These are phyloP conservation scores for Tetrapisispora fleetii DNA, from an alignment of 805 yeast species.

Conservation along the genomic window DNA sequence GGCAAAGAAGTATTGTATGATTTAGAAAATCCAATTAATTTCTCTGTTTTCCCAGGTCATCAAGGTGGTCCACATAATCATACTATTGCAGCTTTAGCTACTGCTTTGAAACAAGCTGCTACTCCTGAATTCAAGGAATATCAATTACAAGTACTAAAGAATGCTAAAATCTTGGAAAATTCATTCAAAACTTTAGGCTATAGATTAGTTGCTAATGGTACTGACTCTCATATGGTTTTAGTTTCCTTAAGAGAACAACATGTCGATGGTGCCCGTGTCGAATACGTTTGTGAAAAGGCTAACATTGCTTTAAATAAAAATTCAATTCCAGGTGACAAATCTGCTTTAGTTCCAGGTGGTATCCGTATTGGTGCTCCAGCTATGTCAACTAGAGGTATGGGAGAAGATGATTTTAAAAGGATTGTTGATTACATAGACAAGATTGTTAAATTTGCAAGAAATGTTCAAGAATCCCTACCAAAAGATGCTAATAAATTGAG, in stretches of 20 bases:
- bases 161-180: constrained; percentile 73
- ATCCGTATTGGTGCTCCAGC: constrained; percentile 98
- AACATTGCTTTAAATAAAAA: constrained; percentile 96
- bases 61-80: constrained; percentile 99
- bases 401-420: constrained; percentile 72
- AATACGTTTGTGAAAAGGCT: constrained; percentile 85
- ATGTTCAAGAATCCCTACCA: constrained; percentile 72
- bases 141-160: constrained; percentile 78
- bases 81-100: constrained; percentile 96
- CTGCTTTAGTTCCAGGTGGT: constrained; percentile 95
- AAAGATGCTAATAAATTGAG: constrained; percentile 89
- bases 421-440: constrained; percentile 74
- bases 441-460: constrained; percentile 67
- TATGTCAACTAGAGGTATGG: constrained; percentile 94
- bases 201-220: constrained; percentile 84
- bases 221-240: constrained; percentile 94
- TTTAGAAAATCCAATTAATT: constrained; percentile 89
- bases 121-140: constrained; percentile 85
- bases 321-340: constrained; percentile 95
- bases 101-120: constrained; percentile 89
- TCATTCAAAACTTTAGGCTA: constrained; percentile 67
- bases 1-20: constrained; percentile 89
- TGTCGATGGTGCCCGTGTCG: constrained; percentile 95
- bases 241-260: constrained; percentile 81
- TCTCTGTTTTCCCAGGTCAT: constrained; percentile 98